These are phyloP conservation scores for Cucumis hystrix DNA, from an alignment of 306 rosid genomes.

Conservation along the genomic window DNA sequence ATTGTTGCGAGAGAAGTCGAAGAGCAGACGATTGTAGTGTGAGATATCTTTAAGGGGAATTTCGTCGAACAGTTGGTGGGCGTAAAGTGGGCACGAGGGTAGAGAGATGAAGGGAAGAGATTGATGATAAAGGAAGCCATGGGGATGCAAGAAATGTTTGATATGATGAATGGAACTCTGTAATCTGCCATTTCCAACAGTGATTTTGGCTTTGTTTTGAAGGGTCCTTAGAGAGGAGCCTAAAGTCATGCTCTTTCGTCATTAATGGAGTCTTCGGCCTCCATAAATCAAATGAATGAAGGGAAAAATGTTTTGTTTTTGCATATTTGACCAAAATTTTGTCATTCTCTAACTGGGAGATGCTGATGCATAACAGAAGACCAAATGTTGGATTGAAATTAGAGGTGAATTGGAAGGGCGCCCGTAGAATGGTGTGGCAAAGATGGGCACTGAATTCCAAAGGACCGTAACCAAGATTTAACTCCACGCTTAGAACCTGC, in stretches of 20 bases:
- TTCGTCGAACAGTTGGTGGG: constrained; percentile 45
- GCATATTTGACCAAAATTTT: too few species aligned
- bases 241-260: neutral
- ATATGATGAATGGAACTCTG: neutral
- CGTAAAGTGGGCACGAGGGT: neutral
- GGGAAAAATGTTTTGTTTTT: too few species aligned
- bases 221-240: neutral
- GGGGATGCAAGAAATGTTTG: neutral
- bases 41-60: constrained; percentile 24
- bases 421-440: too few species aligned
- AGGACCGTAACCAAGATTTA: too few species aligned
- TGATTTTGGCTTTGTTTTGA: neutral
- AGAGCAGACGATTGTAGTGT: constrained; percentile 32
- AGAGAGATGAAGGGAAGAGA: neutral
- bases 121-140: neutral
- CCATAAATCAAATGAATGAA: neutral
- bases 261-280: neutral
- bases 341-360: too few species aligned
- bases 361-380: too few species aligned
- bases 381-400: too few species aligned
- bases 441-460: too few species aligned
- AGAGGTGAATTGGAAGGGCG: too few species aligned
- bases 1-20: constrained; percentile 28
- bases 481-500: too few species aligned
- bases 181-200: neutral